Conservation (phyloP, 768 basidiomycete species). For the Pseudohyphozyma bogoriensis region DNA sequence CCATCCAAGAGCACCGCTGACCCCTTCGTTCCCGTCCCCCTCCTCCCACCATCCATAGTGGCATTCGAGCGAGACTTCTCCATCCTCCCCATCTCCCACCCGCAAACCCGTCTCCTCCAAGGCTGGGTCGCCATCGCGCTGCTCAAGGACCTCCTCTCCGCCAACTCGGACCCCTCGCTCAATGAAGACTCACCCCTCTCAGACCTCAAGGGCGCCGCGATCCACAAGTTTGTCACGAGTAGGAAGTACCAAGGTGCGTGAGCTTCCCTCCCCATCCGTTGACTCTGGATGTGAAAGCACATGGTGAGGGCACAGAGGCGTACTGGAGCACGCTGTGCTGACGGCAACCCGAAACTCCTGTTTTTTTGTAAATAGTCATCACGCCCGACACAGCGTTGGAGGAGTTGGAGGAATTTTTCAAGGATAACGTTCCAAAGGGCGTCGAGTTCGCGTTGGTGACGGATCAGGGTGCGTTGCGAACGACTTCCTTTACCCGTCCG, state of each 20-base stretch:
- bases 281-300: too few relatives aligned
- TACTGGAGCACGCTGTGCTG: neutral
- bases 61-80: slow-evolving; percentile 24
- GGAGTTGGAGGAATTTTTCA: slow-evolving; percentile 38
- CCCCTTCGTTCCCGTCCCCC: too few relatives aligned
- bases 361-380: slow-evolving; percentile 29
- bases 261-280: neutral
- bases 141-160: slow-evolving; percentile 1
- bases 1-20: too few relatives aligned
- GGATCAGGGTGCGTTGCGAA: slow-evolving; percentile 28
- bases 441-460: slow-evolving; percentile 34
- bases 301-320: neutral
- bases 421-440: slow-evolving; percentile 4
- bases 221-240: neutral
- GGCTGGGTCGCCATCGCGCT: slow-evolving; percentile 22
- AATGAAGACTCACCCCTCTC: neutral
- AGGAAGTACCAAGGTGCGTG: slow-evolving; percentile 9
- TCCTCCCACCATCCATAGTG: neutral
- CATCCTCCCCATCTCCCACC: slow-evolving; percentile 21
- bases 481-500: too few relatives aligned
- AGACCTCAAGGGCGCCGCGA: neutral
- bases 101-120: slow-evolving; percentile 10
- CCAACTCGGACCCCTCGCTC: too few relatives aligned
- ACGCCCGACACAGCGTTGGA: slow-evolving; percentile 38
- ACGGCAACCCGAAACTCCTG: neutral